Evolutionary conservation across 768 basidiomycete species (phyloP).

Genomic region (Mycena crocata): DNA sequence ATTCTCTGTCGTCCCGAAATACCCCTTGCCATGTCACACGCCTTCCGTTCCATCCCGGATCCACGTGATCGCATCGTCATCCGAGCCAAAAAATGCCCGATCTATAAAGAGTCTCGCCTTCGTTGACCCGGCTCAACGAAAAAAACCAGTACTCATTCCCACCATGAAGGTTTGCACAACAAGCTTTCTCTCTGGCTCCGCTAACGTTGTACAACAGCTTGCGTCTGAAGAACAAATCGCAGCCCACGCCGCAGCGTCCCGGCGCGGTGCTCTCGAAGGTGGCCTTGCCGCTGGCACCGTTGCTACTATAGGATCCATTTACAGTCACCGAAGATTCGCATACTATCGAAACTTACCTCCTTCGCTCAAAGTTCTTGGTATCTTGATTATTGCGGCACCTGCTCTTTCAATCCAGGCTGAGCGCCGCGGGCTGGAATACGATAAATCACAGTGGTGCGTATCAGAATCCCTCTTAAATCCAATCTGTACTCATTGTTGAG

Average conservation of each 20-base stretch:
- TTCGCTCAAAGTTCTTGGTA: constrained; percentile 75
- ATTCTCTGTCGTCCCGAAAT: too few relatives aligned
- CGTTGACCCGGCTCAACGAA: too few relatives aligned
- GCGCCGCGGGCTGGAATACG: constrained; percentile 71
- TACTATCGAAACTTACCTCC: constrained; percentile 73
- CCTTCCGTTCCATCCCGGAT: too few relatives aligned
- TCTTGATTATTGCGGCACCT: constrained; percentile 72
- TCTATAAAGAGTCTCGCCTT: too few relatives aligned
- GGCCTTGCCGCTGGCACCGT: constrained; percentile 58
- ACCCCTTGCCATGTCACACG: too few relatives aligned
- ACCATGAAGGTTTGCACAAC: constrained; percentile 16
- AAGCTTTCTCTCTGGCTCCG: neutral
- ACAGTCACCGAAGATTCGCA: constrained; percentile 63
- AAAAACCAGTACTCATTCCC: too few relatives aligned
- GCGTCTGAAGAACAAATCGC: constrained; percentile 57
- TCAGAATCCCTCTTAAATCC: neutral
- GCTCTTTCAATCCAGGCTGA: constrained; percentile 78
- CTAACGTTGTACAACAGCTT: constrained; percentile 7
- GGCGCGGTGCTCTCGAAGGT: constrained; percentile 76
- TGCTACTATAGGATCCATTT: constrained; percentile 64
- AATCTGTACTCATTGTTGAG: neutral
- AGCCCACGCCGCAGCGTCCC: constrained; percentile 65
- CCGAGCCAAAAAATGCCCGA: too few relatives aligned
- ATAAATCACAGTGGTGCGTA: constrained; percentile 71
- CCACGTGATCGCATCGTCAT: too few relatives aligned